Percentiles rank a stretch among this genome's conserved stretches.
These are phyloP conservation scores for Leccinum boreale DNA, from an alignment of 768 basidiomycete species.

Conservation along the genomic window DNA sequence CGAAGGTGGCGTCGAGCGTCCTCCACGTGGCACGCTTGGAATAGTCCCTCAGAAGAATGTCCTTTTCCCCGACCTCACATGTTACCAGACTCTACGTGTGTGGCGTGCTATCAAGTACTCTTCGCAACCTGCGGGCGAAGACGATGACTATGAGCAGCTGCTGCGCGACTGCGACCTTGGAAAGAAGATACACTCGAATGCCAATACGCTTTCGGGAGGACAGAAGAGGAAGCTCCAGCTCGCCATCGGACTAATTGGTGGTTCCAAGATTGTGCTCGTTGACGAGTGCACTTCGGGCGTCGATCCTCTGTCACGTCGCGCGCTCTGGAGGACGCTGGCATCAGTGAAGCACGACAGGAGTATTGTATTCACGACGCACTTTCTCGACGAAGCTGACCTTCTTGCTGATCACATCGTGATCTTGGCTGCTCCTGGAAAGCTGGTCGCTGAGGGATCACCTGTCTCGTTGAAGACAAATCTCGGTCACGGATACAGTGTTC, in stretches of 20 bases:
- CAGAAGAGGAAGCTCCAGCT: slow-evolving; percentile 82
- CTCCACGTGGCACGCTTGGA: slow-evolving; percentile 64
- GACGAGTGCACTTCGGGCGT: slow-evolving; percentile 79
- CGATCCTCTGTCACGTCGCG: slow-evolving; percentile 74
- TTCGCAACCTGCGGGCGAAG: slow-evolving; percentile 32
- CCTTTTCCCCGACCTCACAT: slow-evolving; percentile 71
- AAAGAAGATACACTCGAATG: slow-evolving; percentile 65
- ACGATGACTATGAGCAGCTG: slow-evolving; percentile 63
- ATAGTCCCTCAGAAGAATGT: slow-evolving; percentile 86
- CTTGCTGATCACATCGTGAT: slow-evolving; percentile 76
- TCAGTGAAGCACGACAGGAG: slow-evolving; percentile 63
- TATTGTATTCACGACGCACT: slow-evolving; percentile 79
- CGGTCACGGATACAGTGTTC: slow-evolving; percentile 69
- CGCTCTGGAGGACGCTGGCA: slow-evolving; percentile 73
- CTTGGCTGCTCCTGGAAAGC: slow-evolving; percentile 69
- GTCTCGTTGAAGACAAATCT: slow-evolving; percentile 69
- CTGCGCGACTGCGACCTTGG: slow-evolving; percentile 70
- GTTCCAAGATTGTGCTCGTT: slow-evolving; percentile 64
- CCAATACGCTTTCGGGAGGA: slow-evolving; percentile 68
- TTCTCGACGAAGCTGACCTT: slow-evolving; percentile 77
- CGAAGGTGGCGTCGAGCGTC: slow-evolving; percentile 49
- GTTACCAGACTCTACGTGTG: slow-evolving; percentile 66
- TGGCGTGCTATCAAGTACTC: slow-evolving; percentile 74
- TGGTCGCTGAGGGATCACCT: slow-evolving; percentile 71
- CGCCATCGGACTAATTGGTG: slow-evolving; percentile 76